Evolutionary conservation across 306 rosid genomes (phyloP).

Genomic region (Vigna hirtella): DNA sequence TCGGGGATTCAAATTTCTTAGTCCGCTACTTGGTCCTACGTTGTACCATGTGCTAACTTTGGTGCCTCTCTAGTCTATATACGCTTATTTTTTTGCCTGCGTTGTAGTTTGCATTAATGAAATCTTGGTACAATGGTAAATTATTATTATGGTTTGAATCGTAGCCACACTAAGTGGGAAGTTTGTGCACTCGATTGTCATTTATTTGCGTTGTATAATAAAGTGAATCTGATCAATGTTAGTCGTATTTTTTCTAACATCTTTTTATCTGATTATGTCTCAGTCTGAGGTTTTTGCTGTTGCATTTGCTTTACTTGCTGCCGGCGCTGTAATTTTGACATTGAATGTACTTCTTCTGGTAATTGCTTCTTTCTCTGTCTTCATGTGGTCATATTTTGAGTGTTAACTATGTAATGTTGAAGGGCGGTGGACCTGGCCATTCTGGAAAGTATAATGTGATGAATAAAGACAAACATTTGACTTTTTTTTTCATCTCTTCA

Average conservation of each 20-base stretch:
- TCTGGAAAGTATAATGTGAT: background rate
- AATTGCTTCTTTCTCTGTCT: constrained; percentile 44
- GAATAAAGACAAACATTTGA: constrained; percentile 20
- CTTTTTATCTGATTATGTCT: constrained; percentile 21
- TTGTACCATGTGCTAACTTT: constrained; percentile 14
- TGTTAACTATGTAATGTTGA: background rate
- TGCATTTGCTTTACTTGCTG: constrained; percentile 97
- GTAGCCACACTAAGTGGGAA: background rate
- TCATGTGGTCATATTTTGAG: constrained; percentile 18
- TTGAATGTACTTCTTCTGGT: constrained; percentile 98
- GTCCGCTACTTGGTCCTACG: constrained; percentile 4
- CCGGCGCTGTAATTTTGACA: constrained; percentile 91
- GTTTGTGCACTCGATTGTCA: background rate
- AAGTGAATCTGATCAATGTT: constrained; percentile 11
- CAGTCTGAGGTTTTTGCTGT: constrained; percentile 99
- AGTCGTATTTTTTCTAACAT: constrained; percentile 37
- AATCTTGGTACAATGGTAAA: background rate
- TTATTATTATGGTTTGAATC: background rate
- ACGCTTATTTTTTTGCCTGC: background rate
- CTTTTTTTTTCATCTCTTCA: constrained; percentile 31
- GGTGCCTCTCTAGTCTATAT: background rate
- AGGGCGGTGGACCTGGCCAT: background rate
- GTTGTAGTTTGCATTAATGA: constrained; percentile 1
- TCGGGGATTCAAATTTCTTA: background rate
- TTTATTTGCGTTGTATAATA: background rate